Conservation (phyloP, 495 filamentous ascomycete genomes). For the Aspergillus steynii region DNA sequence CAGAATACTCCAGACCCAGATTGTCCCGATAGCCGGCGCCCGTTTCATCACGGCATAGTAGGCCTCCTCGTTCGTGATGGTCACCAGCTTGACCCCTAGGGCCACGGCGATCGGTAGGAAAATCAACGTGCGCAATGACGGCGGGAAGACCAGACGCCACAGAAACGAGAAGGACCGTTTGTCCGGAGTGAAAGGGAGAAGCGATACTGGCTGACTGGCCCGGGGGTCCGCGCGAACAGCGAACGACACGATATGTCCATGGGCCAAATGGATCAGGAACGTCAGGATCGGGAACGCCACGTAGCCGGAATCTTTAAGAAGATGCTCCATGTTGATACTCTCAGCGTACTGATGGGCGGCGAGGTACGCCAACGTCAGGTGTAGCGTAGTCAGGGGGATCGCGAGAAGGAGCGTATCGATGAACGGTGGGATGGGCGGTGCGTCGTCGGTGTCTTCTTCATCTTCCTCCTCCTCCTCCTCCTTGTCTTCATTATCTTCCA, state of each 20-base stretch:
- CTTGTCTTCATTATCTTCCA: not conserved
- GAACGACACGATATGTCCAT: conserved; percentile 45
- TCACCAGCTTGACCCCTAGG: conserved; percentile 75
- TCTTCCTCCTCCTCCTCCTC: conserved; percentile 6
- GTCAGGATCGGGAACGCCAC: conserved; percentile 44
- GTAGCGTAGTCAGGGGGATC: conserved; percentile 72
- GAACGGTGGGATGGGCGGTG: conserved; percentile 38
- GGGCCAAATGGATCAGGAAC: conserved; percentile 45
- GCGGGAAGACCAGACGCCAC: conserved; percentile 37
- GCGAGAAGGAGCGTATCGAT: conserved; percentile 55
- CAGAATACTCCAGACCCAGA: conserved; percentile 93
- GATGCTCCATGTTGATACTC: conserved; percentile 53
- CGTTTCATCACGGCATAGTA: conserved; percentile 92
- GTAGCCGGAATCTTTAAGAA: conserved; percentile 46
- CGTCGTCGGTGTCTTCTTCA: conserved; percentile 18
- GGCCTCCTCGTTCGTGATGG: conserved; percentile 72
- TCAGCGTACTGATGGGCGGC: conserved; percentile 68
- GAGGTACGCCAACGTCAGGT: conserved; percentile 87
- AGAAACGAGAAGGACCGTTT: conserved; percentile 36
- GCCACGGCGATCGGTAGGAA: conserved; percentile 57
- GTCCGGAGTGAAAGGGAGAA: conserved; percentile 32
- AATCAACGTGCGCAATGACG: conserved; percentile 31
- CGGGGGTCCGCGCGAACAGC: conserved; percentile 1
- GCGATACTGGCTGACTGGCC: conserved; percentile 18
- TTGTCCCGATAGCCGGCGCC: conserved; percentile 80